Evolutionary conservation across 371 early-diverging fungal genomes (phyloP).

Genomic region (Rhizopus arrhizus): DNA sequence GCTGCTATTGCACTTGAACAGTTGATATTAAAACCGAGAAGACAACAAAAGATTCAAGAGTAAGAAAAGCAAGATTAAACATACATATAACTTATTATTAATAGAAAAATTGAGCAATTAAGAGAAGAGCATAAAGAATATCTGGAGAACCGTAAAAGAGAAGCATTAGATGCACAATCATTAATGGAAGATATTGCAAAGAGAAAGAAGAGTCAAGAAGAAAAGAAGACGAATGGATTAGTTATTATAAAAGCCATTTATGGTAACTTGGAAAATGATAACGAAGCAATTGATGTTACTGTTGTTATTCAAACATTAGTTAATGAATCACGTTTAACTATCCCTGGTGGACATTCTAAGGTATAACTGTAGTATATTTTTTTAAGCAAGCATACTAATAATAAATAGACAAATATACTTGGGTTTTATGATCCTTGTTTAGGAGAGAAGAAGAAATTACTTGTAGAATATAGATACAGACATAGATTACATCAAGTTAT

Average conservation of each 20-base stretch:
- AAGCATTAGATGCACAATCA: slow-evolving; percentile 77
- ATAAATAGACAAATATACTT: slow-evolving; percentile 70
- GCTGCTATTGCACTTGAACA: slow-evolving; percentile 69
- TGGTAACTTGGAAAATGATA: slow-evolving; percentile 70
- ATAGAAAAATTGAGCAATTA: slow-evolving; percentile 71
- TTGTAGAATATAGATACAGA: slow-evolving; percentile 84
- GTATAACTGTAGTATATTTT: slow-evolving; percentile 35
- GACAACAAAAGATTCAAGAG: slow-evolving; percentile 62
- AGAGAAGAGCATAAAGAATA: slow-evolving; percentile 77
- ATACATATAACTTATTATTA: not conserved
- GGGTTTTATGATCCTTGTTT: slow-evolving; percentile 97
- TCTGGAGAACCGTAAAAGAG: slow-evolving; percentile 70
- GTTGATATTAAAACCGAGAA: slow-evolving; percentile 69
- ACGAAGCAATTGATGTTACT: slow-evolving; percentile 80
- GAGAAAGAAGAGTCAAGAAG: slow-evolving; percentile 71
- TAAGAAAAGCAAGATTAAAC: slow-evolving; percentile 32
- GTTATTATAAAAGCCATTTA: slow-evolving; percentile 87
- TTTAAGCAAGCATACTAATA: not conserved
- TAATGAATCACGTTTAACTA: slow-evolving; percentile 79
- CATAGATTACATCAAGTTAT: slow-evolving; percentile 80
- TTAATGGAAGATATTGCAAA: slow-evolving; percentile 72
- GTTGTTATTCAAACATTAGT: slow-evolving; percentile 84
- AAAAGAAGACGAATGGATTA: slow-evolving; percentile 71
- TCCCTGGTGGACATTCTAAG: slow-evolving; percentile 88
- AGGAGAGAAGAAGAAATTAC: slow-evolving; percentile 81